Base-by-base conservation (phyloP, 1,284 basidiomycete species). In the Melampsora occidentalis region DNA sequence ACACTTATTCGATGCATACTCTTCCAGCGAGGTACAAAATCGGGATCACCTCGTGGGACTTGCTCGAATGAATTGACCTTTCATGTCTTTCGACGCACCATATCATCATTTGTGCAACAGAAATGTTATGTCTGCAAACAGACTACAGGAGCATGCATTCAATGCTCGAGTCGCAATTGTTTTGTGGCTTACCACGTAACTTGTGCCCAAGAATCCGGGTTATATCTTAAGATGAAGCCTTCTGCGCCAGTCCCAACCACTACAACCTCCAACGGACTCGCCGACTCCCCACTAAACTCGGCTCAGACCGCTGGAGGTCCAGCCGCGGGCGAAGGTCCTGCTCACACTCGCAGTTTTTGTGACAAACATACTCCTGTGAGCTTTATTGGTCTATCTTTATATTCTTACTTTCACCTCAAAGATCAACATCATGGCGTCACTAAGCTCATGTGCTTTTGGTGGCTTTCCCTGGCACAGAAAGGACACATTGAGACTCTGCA, bases 161-260 rank as follows among this genome's bases (percentile, higher is more conserved):
- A 99, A 83, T 99, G 97, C 83, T 91, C 90, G 79, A 96, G 94
- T 84, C 86, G 89, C 12, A 90, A 89, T 1, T 99, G 97, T 84
- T 96, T 94, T 83, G 87, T 91, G 2, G 95, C 97, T 0, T 99
- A 97, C 81, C 97, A 99, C 82, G 89, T 92, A 1, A 97, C 96
- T 0, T 99, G 97, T 81, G 97, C 95, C 0, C 86, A 95, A 18
- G 91, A 90, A 80, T 88, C 91, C 80, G 93, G 91, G 78, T 83
- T 94, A 6, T 83, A 89, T 88, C 39, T 82, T 16, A 79, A 79
- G 69, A 87, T 90, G 2, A 82, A 80, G 88, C 90, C 77, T 42
- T 42, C 73, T 31, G 73, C 53, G 18, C 59, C 73, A 49, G 31
- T 69, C 25, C 57, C 66, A 39, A 28, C 59, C 31, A 49, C 73